phyloP scores from a whole-genome alignment of 2,329 filamentous ascomycete species.

The Colletotrichum sp. region DNA sequence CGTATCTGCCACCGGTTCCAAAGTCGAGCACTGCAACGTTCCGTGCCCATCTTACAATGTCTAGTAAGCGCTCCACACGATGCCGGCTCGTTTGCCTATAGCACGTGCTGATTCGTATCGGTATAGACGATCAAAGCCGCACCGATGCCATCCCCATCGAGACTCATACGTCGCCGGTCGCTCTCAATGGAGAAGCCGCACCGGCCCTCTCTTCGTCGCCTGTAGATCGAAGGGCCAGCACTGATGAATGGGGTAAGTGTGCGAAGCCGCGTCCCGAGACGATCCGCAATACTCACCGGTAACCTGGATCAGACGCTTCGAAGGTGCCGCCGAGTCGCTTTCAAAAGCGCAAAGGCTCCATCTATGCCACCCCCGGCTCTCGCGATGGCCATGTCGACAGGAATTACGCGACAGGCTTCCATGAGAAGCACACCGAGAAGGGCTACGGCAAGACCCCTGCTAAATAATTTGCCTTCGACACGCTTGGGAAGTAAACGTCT shows the following conservation, averaged over 20 bases:
- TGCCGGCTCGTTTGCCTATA: too few relatives aligned
- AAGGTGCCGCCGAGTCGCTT: conserved; percentile 72
- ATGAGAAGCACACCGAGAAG: conserved; percentile 63
- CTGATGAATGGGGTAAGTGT: conserved; percentile 53
- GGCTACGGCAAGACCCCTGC: conserved; percentile 40
- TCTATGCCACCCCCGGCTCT: conserved; percentile 69
- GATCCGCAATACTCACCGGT: background rate
- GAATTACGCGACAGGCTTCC: conserved; percentile 64
- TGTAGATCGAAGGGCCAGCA: conserved; percentile 40
- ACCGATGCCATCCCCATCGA: conserved; percentile 1
- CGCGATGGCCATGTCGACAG: conserved; percentile 68
- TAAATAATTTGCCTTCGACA: background rate
- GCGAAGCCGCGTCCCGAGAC: background rate
- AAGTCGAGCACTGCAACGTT: background rate
- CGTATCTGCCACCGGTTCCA: background rate
- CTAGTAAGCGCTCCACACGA: background rate
- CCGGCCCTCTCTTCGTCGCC: conserved; percentile 22
- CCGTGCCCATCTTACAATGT: background rate
- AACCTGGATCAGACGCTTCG: conserved; percentile 56
- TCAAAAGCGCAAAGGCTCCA: conserved; percentile 72
- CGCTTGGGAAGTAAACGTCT: background rate
- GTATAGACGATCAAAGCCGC: conserved; percentile 1
- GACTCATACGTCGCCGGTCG: background rate
- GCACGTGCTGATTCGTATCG: background rate
- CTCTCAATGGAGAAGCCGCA: background rate